phyloP scores from a whole-genome alignment of 257 asterid genomes.

The Plectranthus barbatus region DNA sequence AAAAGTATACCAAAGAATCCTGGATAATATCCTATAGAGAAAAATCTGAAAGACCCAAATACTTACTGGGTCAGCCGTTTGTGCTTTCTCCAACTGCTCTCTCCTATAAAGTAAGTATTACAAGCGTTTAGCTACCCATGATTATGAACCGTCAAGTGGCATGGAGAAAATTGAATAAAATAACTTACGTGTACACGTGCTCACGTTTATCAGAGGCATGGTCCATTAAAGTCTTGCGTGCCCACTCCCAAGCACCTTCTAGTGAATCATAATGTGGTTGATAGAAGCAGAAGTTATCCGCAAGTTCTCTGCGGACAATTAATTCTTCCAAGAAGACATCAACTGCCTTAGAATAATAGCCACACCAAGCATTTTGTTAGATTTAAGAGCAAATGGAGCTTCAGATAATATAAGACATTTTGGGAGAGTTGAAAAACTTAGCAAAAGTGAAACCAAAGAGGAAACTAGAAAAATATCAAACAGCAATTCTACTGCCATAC shows the following conservation, averaged over 20 bases:
- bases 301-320: conserved; percentile 87
- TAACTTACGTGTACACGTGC: conserved; percentile 69
- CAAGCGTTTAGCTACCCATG: background rate
- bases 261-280: conserved; percentile 86
- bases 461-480: background rate
- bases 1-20: background rate
- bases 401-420: background rate
- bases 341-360: conserved; percentile 54
- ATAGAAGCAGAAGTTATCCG: conserved; percentile 95
- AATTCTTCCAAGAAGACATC: conserved; percentile 83
- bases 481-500: background rate
- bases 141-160: background rate
- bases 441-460: background rate
- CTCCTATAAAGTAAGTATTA: conserved; percentile 30
- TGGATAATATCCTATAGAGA: background rate
- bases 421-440: background rate
- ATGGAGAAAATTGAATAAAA: background rate
- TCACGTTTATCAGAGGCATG: conserved; percentile 89
- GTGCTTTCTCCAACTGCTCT: conserved; percentile 89
- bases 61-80: conserved; percentile 85
- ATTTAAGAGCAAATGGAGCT: background rate
- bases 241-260: conserved; percentile 99
- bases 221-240: conserved; percentile 72
- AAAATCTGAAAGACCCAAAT: background rate
- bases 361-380: conserved; percentile 8